phyloP scores from a whole-genome alignment of 2,329 filamentous ascomycete genomes.

The Pseudogymnoascus sp. region DNA sequence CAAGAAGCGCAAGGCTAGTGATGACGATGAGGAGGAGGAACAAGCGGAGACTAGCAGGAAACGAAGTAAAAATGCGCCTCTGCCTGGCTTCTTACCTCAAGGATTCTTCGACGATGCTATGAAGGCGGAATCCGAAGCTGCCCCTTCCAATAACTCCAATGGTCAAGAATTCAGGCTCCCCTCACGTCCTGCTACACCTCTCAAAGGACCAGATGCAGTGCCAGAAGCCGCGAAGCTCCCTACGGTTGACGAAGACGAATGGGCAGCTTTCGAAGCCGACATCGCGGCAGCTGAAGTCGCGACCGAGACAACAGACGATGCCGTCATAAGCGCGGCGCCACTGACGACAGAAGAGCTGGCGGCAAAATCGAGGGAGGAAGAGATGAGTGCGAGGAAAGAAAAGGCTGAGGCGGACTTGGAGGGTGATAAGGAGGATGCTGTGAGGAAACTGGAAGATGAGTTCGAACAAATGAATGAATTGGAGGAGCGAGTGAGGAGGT shows the following conservation, averaged over 20 bases:
- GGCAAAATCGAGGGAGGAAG: slow-evolving; percentile 41
- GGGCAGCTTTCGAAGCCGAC: slow-evolving; percentile 81
- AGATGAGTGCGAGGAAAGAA: slow-evolving; percentile 38
- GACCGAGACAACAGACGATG: slow-evolving; percentile 31
- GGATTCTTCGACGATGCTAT: slow-evolving; percentile 26
- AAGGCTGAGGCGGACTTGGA: slow-evolving; percentile 47
- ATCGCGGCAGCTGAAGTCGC: slow-evolving; percentile 44
- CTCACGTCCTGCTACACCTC: slow-evolving; percentile 53
- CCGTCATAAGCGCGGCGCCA: slow-evolving; percentile 60
- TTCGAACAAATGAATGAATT: slow-evolving; percentile 77
- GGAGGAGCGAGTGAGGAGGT: slow-evolving; percentile 57
- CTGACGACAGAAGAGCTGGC: slow-evolving; percentile 56
- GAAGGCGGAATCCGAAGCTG: slow-evolving; percentile 34
- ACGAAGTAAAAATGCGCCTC: slow-evolving; percentile 30
- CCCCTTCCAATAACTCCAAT: slow-evolving; percentile 26
- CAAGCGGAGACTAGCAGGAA: slow-evolving; percentile 32
- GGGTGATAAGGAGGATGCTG: slow-evolving; percentile 69
- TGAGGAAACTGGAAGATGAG: slow-evolving; percentile 62
- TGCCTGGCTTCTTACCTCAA: slow-evolving; percentile 25
- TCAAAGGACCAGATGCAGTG: slow-evolving; percentile 33
- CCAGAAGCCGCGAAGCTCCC: slow-evolving; percentile 18
- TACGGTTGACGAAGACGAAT: slow-evolving; percentile 66
- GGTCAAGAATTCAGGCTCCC: slow-evolving; percentile 53
- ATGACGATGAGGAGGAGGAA: slow-evolving; percentile 31
- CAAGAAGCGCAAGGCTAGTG: slow-evolving; percentile 43